Percentiles rank a stretch among this genome's conserved stretches.
Evolutionary conservation across 768 basidiomycete genomes (phyloP).

Genomic region (Kwoniella botswanensis): DNA sequence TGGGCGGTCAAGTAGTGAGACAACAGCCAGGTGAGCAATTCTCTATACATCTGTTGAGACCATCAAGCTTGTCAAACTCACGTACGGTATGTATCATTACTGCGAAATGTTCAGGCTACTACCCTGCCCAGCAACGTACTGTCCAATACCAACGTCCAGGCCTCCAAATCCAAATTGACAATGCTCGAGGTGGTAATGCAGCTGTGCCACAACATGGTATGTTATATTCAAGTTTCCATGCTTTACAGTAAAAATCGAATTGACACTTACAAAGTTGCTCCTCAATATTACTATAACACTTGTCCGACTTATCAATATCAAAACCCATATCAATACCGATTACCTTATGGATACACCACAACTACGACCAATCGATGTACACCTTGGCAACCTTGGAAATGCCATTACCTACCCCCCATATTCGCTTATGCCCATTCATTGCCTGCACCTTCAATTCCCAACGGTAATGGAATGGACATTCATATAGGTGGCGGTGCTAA

Average conservation of each 20-base stretch:
- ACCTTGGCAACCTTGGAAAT: conserved; percentile 18
- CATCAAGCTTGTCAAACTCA: background rate
- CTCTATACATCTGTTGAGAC: background rate
- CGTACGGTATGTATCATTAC: background rate
- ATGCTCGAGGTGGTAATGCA: conserved; percentile 18
- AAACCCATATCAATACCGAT: conserved; percentile 4
- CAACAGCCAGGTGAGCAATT: conserved; percentile 7
- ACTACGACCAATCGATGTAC: conserved; percentile 1
- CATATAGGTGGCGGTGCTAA: background rate
- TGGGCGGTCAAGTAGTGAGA: background rate
- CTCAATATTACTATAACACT: background rate
- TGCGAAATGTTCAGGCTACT: background rate
- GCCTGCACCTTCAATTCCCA: background rate
- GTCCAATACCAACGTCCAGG: conserved; percentile 48
- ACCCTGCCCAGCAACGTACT: conserved; percentile 19
- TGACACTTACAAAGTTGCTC: conserved; percentile 2
- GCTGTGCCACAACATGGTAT: conserved; percentile 14
- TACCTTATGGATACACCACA: conserved; percentile 2
- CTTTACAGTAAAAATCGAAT: background rate
- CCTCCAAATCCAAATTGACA: conserved; percentile 38
- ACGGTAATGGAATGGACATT: background rate
- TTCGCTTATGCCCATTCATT: conserved; percentile 5
- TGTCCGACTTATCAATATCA: conserved; percentile 10
- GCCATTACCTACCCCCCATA: background rate
- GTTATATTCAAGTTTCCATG: background rate